phyloP scores from a whole-genome alignment of 352 stramenopile genomes.

The Phytopythium ostracodes region DNA sequence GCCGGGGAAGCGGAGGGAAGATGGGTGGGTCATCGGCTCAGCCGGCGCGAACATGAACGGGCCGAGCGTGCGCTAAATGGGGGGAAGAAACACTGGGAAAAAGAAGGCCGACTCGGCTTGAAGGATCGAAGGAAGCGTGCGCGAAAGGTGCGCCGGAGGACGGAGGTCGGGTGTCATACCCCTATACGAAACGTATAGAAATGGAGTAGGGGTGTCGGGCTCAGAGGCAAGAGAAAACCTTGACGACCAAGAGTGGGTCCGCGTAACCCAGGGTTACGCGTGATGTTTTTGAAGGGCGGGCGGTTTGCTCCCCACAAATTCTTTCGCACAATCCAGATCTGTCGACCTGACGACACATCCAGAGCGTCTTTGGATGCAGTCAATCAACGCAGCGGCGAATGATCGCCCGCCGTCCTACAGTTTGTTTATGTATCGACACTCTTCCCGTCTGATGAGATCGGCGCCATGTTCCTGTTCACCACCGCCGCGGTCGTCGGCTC shows the following conservation, averaged over 20 bases:
- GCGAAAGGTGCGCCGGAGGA: conserved; percentile 5
- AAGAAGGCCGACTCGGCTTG: background rate
- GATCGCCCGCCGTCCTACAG: background rate
- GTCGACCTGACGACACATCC: conserved; percentile 1
- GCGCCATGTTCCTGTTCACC: background rate
- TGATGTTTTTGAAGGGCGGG: background rate
- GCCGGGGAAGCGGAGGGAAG: background rate
- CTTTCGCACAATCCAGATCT: background rate
- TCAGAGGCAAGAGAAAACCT: background rate
- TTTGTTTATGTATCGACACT: background rate
- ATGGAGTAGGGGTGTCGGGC: background rate
- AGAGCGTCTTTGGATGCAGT: background rate
- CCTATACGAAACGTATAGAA: background rate
- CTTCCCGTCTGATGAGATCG: background rate
- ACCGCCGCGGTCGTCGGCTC: background rate
- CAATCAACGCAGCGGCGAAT: background rate
- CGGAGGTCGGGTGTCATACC: conserved; percentile 4
- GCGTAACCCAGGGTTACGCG: conserved; percentile 2
- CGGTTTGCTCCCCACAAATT: background rate
- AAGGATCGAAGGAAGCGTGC: conserved; percentile 9
- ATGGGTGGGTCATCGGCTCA: background rate
- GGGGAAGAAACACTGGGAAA: background rate
- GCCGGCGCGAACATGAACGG: conserved; percentile 1
- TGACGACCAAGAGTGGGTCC: background rate
- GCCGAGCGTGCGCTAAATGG: background rate